Evolutionary conservation across 208 protist species (phyloP).

Genomic region (Acanthamoeba rhysodes): DNA sequence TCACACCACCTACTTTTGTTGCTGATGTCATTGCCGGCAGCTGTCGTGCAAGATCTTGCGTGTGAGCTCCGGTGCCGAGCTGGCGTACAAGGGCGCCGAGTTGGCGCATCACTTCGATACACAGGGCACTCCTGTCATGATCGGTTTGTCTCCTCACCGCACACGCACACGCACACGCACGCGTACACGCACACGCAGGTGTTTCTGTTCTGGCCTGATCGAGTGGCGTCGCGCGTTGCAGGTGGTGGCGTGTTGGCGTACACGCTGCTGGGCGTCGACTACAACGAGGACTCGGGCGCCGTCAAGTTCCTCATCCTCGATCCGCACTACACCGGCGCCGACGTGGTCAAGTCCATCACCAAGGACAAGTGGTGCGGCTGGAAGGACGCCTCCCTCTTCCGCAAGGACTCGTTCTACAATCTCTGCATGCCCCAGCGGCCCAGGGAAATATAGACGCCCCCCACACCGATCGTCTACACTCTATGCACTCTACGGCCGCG

Average conservation of each 20-base stretch:
- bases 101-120: conserved; percentile 94
- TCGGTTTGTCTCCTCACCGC: conserved; percentile 87
- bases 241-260: conserved; percentile 95
- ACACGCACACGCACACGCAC: neutral
- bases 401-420: conserved; percentile 95
- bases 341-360: conserved; percentile 91
- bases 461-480: too few relatives aligned
- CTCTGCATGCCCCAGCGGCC: conserved; percentile 94
- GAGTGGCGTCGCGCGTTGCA: neutral
- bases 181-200: neutral
- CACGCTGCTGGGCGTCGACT: conserved; percentile 95
- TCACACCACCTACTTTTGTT: neutral
- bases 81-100: conserved; percentile 91
- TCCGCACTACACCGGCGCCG: conserved; percentile 95
- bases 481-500: too few relatives aligned
- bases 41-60: conserved; percentile 91
- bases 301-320: conserved; percentile 94
- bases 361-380: conserved; percentile 94
- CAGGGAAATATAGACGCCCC: neutral
- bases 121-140: conserved; percentile 95
- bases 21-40: neutral
- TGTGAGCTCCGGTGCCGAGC: conserved; percentile 92
- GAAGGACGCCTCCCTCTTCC: conserved; percentile 94
- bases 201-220: neutral
- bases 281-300: conserved; percentile 92